Percentiles rank a stretch among this genome's conserved stretches.
Conservation (phyloP, 768 basidiomycete genomes). For the Gautieria morchelliformis region DNA sequence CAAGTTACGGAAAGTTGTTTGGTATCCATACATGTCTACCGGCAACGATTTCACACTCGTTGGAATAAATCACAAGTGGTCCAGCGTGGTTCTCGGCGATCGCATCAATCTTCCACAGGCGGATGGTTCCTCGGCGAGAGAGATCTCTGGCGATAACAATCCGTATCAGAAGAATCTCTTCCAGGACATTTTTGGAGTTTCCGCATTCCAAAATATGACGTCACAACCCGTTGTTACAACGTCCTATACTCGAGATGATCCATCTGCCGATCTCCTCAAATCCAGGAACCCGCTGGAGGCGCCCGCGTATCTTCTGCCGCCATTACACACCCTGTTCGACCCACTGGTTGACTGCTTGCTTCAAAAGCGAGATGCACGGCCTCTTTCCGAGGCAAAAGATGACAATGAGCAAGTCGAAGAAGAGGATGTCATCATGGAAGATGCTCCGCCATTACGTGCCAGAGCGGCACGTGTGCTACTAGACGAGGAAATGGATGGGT, state of each 20-base stretch:
- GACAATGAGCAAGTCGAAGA: conserved; percentile 12
- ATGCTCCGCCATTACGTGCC: conserved; percentile 16
- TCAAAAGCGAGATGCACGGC: conserved; percentile 13
- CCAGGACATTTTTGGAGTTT: conserved; percentile 83
- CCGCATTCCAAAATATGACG: conserved; percentile 42
- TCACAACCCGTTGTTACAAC: conserved; percentile 2
- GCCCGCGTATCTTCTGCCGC: conserved; percentile 70
- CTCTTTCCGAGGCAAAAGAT: neutral
- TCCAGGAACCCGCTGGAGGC: conserved; percentile 47
- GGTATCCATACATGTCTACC: conserved; percentile 28
- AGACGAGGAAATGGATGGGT: conserved; percentile 45
- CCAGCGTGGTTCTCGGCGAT: conserved; percentile 62
- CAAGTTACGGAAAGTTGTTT: conserved; percentile 40
- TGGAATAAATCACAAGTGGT: conserved; percentile 60
- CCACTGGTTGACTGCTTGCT: conserved; percentile 45
- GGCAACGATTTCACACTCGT: conserved; percentile 43
- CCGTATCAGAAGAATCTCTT: conserved; percentile 53
- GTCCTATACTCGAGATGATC: conserved; percentile 8
- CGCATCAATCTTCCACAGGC: conserved; percentile 28
- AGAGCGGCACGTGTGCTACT: conserved; percentile 28
- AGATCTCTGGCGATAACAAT: conserved; percentile 21
- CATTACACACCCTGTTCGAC: conserved; percentile 63
- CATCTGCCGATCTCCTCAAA: conserved; percentile 22
- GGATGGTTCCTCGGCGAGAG: conserved; percentile 33
- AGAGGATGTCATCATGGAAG: conserved; percentile 37